Conservation (phyloP, 2,329 filamentous ascomycete species). For the Fonsecaea pedrosoi region DNA sequence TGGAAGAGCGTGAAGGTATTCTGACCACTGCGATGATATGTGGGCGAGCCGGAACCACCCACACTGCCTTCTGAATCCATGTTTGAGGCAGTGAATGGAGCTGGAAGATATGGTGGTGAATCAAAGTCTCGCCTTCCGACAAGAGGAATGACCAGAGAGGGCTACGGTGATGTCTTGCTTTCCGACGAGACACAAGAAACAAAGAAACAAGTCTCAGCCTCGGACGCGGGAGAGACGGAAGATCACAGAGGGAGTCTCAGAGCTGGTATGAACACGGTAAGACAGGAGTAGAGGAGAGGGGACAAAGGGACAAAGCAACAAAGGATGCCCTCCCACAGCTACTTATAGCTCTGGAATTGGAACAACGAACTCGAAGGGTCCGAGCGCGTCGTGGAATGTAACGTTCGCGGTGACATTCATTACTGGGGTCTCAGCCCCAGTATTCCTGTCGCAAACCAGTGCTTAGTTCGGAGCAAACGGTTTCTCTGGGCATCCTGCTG, state of each 20-base stretch:
- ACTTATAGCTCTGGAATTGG: slow-evolving; percentile 16
- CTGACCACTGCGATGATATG: slow-evolving; percentile 20
- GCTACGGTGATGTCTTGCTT: slow-evolving; percentile 1
- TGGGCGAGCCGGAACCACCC: slow-evolving; percentile 10
- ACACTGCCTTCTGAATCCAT: slow-evolving; percentile 18
- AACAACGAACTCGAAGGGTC: slow-evolving; percentile 10
- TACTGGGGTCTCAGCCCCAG: neutral
- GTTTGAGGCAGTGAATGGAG: slow-evolving; percentile 20
- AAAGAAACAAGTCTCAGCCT: slow-evolving; percentile 8
- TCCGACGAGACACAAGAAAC: neutral
- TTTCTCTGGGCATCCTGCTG: neutral
- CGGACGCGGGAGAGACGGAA: slow-evolving; percentile 7
- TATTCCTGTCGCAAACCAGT: neutral
- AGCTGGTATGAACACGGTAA: slow-evolving; percentile 11
- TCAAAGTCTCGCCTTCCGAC: slow-evolving; percentile 20
- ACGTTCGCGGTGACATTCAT: slow-evolving; percentile 4
- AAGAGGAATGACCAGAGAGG: slow-evolving; percentile 7
- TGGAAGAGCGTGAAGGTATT: slow-evolving; percentile 13
- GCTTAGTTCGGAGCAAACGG: neutral
- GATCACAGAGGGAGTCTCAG: neutral
- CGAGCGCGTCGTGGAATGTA: slow-evolving; percentile 17
- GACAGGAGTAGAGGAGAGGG: neutral
- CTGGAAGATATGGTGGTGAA: slow-evolving; percentile 15
- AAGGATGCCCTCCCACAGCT: slow-evolving; percentile 13
- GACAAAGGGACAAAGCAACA: neutral